These are phyloP conservation scores for Suhomyces canberraensis DNA, from an alignment of 805 yeast species.

Conservation along the genomic window DNA sequence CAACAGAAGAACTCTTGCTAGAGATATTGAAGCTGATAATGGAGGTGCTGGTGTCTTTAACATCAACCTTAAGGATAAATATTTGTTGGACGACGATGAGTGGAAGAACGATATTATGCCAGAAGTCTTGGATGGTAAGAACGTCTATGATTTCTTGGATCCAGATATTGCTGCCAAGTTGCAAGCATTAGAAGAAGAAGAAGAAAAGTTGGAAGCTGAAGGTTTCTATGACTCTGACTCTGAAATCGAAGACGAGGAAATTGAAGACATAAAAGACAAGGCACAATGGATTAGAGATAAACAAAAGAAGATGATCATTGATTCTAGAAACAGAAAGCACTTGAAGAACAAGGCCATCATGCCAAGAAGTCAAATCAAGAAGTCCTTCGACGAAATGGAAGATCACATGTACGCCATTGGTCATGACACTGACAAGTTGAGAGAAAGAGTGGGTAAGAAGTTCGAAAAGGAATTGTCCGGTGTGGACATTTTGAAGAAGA, in stretches of 20 bases:
- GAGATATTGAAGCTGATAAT: constrained; percentile 88
- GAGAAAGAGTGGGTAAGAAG: constrained; percentile 43
- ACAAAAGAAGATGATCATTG: constrained; percentile 89
- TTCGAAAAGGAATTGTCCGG: constrained; percentile 54
- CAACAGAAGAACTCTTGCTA: constrained; percentile 72
- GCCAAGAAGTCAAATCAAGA: constrained; percentile 86
- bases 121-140: constrained; percentile 91
- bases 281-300: constrained; percentile 95
- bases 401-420: constrained; percentile 87
- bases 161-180: constrained; percentile 92
- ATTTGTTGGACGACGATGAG: constrained; percentile 88
- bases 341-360: constrained; percentile 81
- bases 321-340: constrained; percentile 81
- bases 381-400: constrained; percentile 77
- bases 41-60: constrained; percentile 99
- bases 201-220: constrained; percentile 86
- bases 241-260: constrained; percentile 53
- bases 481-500: constrained; percentile 72
- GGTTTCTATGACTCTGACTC: constrained; percentile 94
- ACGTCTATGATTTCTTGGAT: constrained; percentile 95
- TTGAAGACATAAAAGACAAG: constrained; percentile 62
- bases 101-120: constrained; percentile 99
- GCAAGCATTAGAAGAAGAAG: constrained; percentile 95
- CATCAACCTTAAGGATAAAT: constrained; percentile 88
- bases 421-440: constrained; percentile 71